Conservation (phyloP, 345 rosid genomes). For the Eucalyptus pumila region DNA sequence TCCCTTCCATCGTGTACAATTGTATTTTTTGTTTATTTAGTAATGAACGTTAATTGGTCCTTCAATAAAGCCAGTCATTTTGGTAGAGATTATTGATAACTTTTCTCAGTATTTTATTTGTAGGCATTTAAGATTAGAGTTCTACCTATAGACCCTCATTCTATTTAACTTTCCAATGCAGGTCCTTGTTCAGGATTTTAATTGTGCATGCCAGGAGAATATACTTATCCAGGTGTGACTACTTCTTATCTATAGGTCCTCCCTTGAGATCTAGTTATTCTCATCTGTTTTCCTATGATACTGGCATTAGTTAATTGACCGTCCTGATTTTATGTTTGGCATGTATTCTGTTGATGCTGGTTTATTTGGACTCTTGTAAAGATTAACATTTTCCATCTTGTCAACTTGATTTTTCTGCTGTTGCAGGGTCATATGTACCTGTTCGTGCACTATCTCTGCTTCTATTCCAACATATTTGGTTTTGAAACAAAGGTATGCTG, state of each 20-base stretch:
- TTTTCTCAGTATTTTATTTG: not conserved
- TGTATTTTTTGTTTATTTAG: not conserved
- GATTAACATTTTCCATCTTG: not conserved
- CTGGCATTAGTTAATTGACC: not conserved
- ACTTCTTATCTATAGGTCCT: not conserved
- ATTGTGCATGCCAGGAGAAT: conserved; percentile 95
- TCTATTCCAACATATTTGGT: conserved; percentile 97
- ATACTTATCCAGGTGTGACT: conserved; percentile 75
- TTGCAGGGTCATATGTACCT: conserved; percentile 97
- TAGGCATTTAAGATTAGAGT: not conserved
- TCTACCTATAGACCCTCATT: not conserved
- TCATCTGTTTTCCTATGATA: not conserved
- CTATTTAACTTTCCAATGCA: not conserved
- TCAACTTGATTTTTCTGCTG: not conserved
- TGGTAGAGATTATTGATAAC: not conserved
- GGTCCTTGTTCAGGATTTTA: conserved; percentile 89
- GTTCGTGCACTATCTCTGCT: conserved; percentile 67
- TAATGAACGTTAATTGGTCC: not conserved
- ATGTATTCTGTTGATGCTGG: not conserved
- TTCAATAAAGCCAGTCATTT: not conserved
- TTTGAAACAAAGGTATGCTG: conserved; percentile 89
- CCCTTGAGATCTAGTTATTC: not conserved
- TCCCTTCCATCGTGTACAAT: not conserved
- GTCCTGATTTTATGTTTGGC: not conserved
- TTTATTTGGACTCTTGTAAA: not conserved